phyloP scores from a whole-genome alignment of 2,329 filamentous ascomycete species.

The Biscogniauxia sp. region DNA sequence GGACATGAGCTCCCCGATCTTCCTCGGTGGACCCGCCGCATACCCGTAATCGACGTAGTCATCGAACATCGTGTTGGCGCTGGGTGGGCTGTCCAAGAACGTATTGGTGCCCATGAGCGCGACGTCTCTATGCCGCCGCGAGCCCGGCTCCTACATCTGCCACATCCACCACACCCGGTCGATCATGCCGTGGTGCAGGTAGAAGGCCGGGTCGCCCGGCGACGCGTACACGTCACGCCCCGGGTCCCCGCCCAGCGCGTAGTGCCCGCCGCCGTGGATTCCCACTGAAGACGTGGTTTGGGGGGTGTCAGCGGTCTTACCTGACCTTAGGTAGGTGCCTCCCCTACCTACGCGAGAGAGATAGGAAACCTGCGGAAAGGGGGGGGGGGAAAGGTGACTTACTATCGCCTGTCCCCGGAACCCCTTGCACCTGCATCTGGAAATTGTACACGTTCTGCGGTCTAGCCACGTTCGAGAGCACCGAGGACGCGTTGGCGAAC shows the following conservation, averaged over 20 bases:
- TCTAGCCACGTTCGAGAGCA: conserved; percentile 13
- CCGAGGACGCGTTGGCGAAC: conserved; percentile 27
- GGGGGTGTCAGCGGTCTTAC: too few species aligned
- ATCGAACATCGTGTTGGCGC: conserved; percentile 20
- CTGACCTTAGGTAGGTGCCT: too few species aligned
- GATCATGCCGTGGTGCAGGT: conserved; percentile 22
- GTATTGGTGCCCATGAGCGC: conserved; percentile 24
- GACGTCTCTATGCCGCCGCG: conserved; percentile 6
- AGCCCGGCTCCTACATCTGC: conserved; percentile 17
- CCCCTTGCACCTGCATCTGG: conserved; percentile 36
- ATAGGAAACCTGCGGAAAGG: too few species aligned
- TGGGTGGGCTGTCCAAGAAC: conserved; percentile 23
- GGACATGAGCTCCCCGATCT: conserved; percentile 1
- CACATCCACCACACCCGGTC: conserved; percentile 20
- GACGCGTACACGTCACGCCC: conserved; percentile 19
- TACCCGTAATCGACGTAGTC: conserved; percentile 23
- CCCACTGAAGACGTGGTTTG: conserved; percentile 15
- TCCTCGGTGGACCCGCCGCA: conserved; percentile 8
- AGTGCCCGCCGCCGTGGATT: conserved; percentile 29
- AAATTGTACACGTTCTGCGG: conserved; percentile 32
- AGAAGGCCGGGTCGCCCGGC: conserved; percentile 22
- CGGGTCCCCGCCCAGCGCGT: conserved; percentile 31
- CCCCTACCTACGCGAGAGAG: too few species aligned
- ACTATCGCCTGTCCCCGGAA: conserved; percentile 19
- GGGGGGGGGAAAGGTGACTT: too few species aligned